Base-by-base conservation (phyloP, 2,329 filamentous ascomycete genomes). In the Pseudogymnoascus sp. region DNA sequence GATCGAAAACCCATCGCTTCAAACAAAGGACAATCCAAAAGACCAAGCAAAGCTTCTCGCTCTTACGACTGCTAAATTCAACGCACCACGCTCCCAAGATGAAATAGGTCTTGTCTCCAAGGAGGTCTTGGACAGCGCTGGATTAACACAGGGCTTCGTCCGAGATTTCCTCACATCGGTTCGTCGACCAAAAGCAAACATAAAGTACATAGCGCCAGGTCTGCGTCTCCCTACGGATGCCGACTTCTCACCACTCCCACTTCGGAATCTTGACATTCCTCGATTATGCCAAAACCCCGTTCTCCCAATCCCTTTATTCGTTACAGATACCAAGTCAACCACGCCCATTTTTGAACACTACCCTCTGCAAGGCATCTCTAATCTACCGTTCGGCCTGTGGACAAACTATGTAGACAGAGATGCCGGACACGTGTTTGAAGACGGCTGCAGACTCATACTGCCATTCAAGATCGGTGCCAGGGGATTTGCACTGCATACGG, bases 261-360 rank as follows among this genome's bases (percentile, higher is more conserved):
- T 61, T 30, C 22, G 28, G 18, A 57, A 62, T 43, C n/a, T 30
- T 38, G 43, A 37, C 20, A 18, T 43, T 22, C 58, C 59, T 58
- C 20, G 8, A 14, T 11, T 60, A 28, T 39, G 9, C 37, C 4
- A 18, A 38, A 36, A 22, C 50, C 61, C 20, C 25, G 20, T 59
- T 50, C 39, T 61, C 58, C 63, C 64, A 18, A n/a, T 62, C 12
- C 61, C 58, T 30, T 58, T 64, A 30, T 63, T 64, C 28, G 58
- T 62, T 37, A 30, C 64, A 60, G 59, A 57, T 22, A 58, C 43
- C 53, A 62, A 60, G 53, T 64, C 60, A 39, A 30, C 60, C 47
- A 47, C 28, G 33, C 59, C 53, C 12, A 43, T 62, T 47, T 61
- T 63, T 50, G 30, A 59, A 12, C 11, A 36, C n/a, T 61, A 59